Percentiles rank a stretch among this genome's conserved stretches.
phyloP scores from a whole-genome alignment of 2,329 filamentous ascomycete genomes.

The Fusarium equiseti region DNA sequence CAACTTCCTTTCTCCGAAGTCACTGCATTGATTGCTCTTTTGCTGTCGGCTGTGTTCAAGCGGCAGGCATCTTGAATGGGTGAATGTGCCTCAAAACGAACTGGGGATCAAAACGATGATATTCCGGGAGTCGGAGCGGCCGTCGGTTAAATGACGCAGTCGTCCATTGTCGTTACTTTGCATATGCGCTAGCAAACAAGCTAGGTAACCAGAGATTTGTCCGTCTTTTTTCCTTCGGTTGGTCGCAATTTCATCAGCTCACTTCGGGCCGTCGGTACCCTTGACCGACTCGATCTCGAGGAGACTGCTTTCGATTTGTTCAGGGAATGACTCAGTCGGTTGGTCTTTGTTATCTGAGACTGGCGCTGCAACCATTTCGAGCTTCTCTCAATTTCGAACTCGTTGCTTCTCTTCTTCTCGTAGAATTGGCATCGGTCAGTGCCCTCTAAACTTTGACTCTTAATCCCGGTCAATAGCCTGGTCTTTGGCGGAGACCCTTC shows the following conservation, averaged over 20 bases:
- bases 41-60: neutral
- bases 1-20: neutral
- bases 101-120: conserved; percentile 37
- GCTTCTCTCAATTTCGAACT: neutral
- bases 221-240: conserved; percentile 38
- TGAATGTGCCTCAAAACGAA: neutral
- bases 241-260: conserved; percentile 40
- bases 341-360: neutral
- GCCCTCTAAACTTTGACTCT: conserved; percentile 20
- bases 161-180: conserved; percentile 1
- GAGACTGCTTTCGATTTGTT: neutral
- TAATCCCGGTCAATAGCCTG: conserved; percentile 31
- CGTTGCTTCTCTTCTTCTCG: neutral
- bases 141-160: conserved; percentile 45
- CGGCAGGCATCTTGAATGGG: neutral
- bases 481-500: conserved; percentile 27
- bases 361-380: neutral
- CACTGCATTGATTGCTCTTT: neutral
- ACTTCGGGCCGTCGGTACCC: conserved; percentile 45
- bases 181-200: neutral
- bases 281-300: conserved; percentile 16
- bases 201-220: conserved; percentile 15
- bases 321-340: conserved; percentile 1
- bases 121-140: conserved; percentile 47
- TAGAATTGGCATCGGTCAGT: conserved; percentile 12